These are phyloP conservation scores for Malassezia obtusa DNA, from an alignment of 1,284 basidiomycete species.

Conservation along the genomic window DNA sequence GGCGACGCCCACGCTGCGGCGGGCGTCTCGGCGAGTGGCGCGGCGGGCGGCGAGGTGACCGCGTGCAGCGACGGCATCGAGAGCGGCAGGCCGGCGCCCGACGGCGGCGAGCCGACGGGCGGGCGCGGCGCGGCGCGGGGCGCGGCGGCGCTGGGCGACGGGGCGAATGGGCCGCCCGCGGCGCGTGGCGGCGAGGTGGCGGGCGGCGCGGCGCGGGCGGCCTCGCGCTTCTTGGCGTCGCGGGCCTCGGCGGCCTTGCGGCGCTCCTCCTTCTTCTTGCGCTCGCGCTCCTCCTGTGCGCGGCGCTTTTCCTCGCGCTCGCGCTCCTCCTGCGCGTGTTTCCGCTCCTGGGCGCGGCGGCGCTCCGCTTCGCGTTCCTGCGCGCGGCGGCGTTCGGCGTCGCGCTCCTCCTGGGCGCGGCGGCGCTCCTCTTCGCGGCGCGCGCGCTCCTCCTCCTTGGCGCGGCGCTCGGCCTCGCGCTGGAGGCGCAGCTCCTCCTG, in stretches of 20 bases:
- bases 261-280: neutral
- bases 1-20: neutral
- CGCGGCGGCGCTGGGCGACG: neutral
- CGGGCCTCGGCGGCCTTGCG: constrained; percentile 50
- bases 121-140: neutral
- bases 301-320: neutral
- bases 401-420: constrained; percentile 50
- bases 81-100: neutral
- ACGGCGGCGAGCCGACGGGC: neutral
- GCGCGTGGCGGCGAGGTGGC: neutral
- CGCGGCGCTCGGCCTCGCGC: constrained; percentile 20
- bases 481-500: constrained; percentile 53
- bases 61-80: neutral
- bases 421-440: constrained; percentile 57
- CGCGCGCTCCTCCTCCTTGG: constrained; percentile 52
- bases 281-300: neutral
- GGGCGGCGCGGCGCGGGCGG: too few species aligned
- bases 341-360: constrained; percentile 49
- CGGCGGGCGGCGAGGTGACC: neutral
- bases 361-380: constrained; percentile 23
- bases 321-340: constrained; percentile 12
- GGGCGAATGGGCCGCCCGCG: too few species aligned
- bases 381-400: constrained; percentile 46
- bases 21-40: neutral
- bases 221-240: constrained; percentile 50